These are phyloP conservation scores for Ceratocystis cacaofunesta DNA, from an alignment of 2,329 filamentous ascomycete genomes.

Conservation along the genomic window DNA sequence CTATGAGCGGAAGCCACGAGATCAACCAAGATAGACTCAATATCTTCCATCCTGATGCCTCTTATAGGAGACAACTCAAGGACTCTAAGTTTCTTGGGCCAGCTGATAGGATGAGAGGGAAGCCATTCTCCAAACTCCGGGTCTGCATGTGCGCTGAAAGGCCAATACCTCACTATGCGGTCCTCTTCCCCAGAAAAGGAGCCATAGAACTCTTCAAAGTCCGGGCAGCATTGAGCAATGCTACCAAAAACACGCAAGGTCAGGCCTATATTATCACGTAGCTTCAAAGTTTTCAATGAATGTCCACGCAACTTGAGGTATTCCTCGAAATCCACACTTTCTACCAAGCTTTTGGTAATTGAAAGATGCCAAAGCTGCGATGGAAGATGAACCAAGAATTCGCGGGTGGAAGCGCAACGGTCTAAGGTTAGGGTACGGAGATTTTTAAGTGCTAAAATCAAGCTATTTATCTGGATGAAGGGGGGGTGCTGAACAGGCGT, in stretches of 20 bases:
- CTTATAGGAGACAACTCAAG: slow-evolving; percentile 66
- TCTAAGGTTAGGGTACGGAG: neutral
- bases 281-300: neutral
- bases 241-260: neutral
- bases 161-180: too few species aligned
- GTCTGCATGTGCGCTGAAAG: too few species aligned
- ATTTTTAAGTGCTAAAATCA: neutral
- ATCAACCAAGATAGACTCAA: slow-evolving; percentile 65
- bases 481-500: neutral
- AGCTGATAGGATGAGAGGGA: slow-evolving; percentile 29
- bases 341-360: neutral
- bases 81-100: slow-evolving; percentile 57
- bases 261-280: neutral
- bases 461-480: neutral
- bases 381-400: neutral
- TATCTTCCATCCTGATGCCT: slow-evolving; percentile 54
- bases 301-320: neutral
- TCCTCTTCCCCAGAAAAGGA: neutral
- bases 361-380: neutral
- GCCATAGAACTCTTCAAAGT: neutral
- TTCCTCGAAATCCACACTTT: neutral
- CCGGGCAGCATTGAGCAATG: neutral
- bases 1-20: slow-evolving; percentile 55
- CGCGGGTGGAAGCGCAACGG: neutral
- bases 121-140: neutral